Percentiles rank a stretch among this genome's conserved stretches.
These are phyloP conservation scores for Alopecurus myosuroides DNA, from an alignment of 176 grass and related monocot species.

Conservation along the genomic window DNA sequence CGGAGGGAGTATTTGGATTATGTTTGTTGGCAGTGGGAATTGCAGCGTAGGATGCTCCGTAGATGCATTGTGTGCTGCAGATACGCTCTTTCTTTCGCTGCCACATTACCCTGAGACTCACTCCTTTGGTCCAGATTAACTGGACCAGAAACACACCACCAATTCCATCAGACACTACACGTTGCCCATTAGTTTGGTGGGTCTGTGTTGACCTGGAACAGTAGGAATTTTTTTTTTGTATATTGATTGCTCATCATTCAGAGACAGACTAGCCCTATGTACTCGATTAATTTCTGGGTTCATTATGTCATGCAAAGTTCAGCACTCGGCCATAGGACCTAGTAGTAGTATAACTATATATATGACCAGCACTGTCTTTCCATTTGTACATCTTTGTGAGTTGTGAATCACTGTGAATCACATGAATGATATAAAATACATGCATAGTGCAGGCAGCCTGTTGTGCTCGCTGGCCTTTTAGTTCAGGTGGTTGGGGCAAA, in stretches of 20 bases:
- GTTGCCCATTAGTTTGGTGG: background rate
- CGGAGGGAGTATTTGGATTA: too few species aligned
- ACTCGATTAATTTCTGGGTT: background rate
- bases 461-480: background rate
- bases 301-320: slow-evolving; percentile 1
- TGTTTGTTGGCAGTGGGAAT: background rate
- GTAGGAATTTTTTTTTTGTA: background rate
- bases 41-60: background rate
- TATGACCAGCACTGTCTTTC: background rate
- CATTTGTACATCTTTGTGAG: slow-evolving; percentile 6
- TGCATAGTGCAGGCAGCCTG: background rate
- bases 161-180: background rate
- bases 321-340: background rate
- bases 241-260: background rate
- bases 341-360: background rate
- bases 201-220: background rate
- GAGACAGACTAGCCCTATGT: background rate
- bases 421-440: background rate
- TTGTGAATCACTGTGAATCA: slow-evolving; percentile 15
- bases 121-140: background rate
- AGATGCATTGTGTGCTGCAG: background rate
- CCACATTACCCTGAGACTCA: background rate
- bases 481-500: background rate
- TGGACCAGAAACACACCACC: background rate
- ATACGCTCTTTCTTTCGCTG: background rate